phyloP scores from a whole-genome alignment of 2,329 filamentous ascomycete genomes.

The Curvularia hawaiiensis region DNA sequence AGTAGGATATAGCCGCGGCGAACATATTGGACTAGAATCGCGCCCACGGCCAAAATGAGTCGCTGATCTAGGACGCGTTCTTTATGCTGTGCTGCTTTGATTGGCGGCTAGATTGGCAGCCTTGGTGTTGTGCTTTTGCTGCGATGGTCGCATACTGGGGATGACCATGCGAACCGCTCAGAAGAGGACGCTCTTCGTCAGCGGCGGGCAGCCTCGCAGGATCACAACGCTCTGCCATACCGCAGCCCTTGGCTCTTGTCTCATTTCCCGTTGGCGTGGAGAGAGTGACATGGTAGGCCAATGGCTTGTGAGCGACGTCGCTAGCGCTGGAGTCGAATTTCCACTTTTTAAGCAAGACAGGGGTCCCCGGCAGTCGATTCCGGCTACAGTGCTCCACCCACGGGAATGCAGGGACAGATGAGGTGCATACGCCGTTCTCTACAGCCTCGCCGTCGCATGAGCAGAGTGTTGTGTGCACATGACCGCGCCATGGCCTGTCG shows the following conservation, averaged over 20 bases:
- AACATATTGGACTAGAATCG: slow-evolving; percentile 14
- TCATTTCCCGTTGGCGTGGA: slow-evolving; percentile 33
- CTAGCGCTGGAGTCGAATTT: slow-evolving; percentile 32
- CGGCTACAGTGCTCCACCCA: slow-evolving; percentile 13
- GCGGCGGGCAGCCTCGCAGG: slow-evolving; percentile 7
- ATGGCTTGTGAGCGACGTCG: slow-evolving; percentile 21
- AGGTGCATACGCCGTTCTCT: slow-evolving; percentile 15
- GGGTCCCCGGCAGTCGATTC: slow-evolving; percentile 23
- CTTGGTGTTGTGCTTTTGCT: slow-evolving; percentile 9
- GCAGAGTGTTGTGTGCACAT: background rate
- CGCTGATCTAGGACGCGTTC: slow-evolving; percentile 3
- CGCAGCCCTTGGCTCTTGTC: slow-evolving; percentile 16
- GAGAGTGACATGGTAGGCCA: slow-evolving; percentile 29
- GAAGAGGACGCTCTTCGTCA: background rate
- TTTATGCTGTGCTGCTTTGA: slow-evolving; percentile 7
- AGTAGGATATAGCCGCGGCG: slow-evolving; percentile 15
- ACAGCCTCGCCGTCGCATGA: slow-evolving; percentile 14
- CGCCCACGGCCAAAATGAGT: slow-evolving; percentile 17
- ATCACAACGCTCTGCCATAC: slow-evolving; percentile 2
- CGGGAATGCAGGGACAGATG: slow-evolving; percentile 15
- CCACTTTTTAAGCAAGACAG: slow-evolving; percentile 42
- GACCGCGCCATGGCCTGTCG: background rate
- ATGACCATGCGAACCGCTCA: background rate
- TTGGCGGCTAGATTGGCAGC: slow-evolving; percentile 11
- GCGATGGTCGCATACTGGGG: background rate